These are phyloP conservation scores for Elongisporangium anandrum DNA, from an alignment of 352 stramenopile genomes.

Conservation along the genomic window DNA sequence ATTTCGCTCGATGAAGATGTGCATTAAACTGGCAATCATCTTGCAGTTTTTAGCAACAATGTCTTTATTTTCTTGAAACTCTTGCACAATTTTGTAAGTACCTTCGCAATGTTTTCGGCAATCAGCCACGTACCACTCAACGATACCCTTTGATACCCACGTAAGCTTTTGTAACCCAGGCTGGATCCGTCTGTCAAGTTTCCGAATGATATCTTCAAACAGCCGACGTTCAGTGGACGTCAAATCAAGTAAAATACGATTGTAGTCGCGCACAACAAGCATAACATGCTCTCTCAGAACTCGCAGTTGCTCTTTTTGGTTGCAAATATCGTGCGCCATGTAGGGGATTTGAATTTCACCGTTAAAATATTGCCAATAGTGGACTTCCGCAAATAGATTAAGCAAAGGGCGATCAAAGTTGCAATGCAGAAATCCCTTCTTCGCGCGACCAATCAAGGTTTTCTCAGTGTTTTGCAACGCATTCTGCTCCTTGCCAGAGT, in stretches of 20 bases:
- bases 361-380: slow-evolving; percentile 90
- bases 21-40: slow-evolving; percentile 81
- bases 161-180: slow-evolving; percentile 92
- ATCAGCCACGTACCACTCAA: slow-evolving; percentile 91
- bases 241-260: slow-evolving; percentile 91
- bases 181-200: slow-evolving; percentile 91
- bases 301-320: slow-evolving; percentile 90
- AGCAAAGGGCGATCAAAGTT: slow-evolving; percentile 94
- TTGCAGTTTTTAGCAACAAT: slow-evolving; percentile 87
- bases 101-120: slow-evolving; percentile 87
- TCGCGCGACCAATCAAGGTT: slow-evolving; percentile 69
- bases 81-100: slow-evolving; percentile 86
- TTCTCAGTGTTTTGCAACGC: slow-evolving; percentile 76
- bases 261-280: slow-evolving; percentile 94
- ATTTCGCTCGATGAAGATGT: slow-evolving; percentile 93
- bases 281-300: slow-evolving; percentile 92
- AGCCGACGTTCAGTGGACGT: slow-evolving; percentile 86
- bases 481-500: slow-evolving; percentile 46
- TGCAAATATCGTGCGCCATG: slow-evolving; percentile 94
- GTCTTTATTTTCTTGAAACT: slow-evolving; percentile 89
- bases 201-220: slow-evolving; percentile 94
- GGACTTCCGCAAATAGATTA: slow-evolving; percentile 91
- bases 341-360: slow-evolving; percentile 94
- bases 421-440: slow-evolving; percentile 88
- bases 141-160: slow-evolving; percentile 90